Base-by-base conservation (phyloP, 2,329 filamentous ascomycete species). In the Peltaster fructicola region DNA sequence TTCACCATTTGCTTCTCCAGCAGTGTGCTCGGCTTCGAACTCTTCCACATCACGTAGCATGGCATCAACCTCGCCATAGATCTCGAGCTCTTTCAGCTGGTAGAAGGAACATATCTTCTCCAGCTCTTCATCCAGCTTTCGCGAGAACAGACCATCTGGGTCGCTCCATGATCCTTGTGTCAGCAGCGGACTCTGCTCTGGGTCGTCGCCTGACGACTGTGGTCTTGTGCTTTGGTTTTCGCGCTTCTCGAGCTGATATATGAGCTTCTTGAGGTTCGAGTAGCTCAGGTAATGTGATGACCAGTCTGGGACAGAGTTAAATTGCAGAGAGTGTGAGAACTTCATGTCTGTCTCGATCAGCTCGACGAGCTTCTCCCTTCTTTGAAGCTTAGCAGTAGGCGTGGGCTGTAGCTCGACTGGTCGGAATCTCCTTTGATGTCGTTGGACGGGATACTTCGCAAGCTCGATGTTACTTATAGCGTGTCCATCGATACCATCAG, bases 231-330 rank as follows among this genome's bases (percentile, higher is more conserved):
- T 44, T 32, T 75, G 72, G 49, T 88, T 67, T 26, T 74, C 59
- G 27, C 73, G 68, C 52, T 90, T 91, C 58, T 98, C 88, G 36
- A 98, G 76, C 33, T 78, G 73, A 55, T 95, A 98, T 43, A 98
- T 95, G 30, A 93, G 67, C 62, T 98, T 98, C 64, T 98, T 98
- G 41, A 98, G 67, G 47, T 93, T 95, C 58, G 84, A 93, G 56
- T 98, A 98, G 32, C 84, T 79, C 47, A 98, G 90, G 54, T 98
- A 98, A 54, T 95, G 73, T 44, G 74, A 84, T 60, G 81, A 93
- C 88, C 88, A 98, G 56, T 98, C 88, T n/a, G 88, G 88, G 41
- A 98, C 88, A 35, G 88, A 84, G 60, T 98, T 98, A 59, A 98
- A 98, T 62, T 98, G 88, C 42, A 98, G 75, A 56, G 85, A 95